Evolutionary conservation across 768 basidiomycete species (phyloP), one percentile per base, ranked within the genome.

Genomic region (Boletus rufocinnamomeus): DNA sequence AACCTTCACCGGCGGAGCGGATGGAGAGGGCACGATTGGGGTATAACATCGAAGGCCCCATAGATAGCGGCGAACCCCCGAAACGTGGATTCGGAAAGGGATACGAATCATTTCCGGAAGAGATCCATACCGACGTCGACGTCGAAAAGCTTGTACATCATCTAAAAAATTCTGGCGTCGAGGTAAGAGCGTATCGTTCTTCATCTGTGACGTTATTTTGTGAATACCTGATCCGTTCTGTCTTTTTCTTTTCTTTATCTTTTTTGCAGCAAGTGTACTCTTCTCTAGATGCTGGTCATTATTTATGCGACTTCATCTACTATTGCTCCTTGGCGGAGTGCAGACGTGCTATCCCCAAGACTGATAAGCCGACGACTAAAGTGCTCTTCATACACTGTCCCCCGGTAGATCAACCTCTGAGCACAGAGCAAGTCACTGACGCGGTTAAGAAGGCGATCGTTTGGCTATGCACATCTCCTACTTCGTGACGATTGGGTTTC

Each of bases 271-370:
- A 85, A 74, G 84, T 89, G 23, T 84, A 86, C 67, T 80, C 85
- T 21, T 89, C 88, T 3, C 82, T 86, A 79, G 89, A 91, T 66
- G 85, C 88, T 17, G 89, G 88, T 0, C 86, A 88, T 68, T 91
- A 85, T 69, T 73, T 90, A 13, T 88, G 86, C 68, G 89, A 91
- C 73, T 91, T 87, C 70, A 81, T 86, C 58, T 89, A 87, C 69
- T 91, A 88, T 65, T 86, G 87, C 66, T 89, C 87, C 11, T 79
- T 90, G 28, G 87, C 87, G 6, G 88, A 89, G 68, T 80, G 83
- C 28, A 82, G 80, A 66, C 82, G 85, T 4, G 61, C 59, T 9
- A 63, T 59, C n/a, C 57, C 65, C 35, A 73, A 75, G 49, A 70
- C 49, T 37, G 72, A 73, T 50, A 74, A 70, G 28, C 70, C 72